Evolutionary conservation across 257 asterid species (phyloP).

Genomic region (Solanum virginianum): DNA sequence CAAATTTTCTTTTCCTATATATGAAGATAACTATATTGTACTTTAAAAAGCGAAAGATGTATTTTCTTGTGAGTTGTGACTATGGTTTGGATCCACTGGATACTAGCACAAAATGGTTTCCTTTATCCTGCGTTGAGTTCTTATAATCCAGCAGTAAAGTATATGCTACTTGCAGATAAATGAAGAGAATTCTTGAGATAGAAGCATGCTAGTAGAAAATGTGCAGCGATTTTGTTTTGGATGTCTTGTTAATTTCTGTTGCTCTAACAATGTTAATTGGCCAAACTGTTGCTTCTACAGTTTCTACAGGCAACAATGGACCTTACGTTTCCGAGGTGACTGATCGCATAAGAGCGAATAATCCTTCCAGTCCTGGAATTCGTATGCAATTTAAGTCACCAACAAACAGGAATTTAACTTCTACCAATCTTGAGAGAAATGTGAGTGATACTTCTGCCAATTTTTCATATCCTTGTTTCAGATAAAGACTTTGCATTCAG

Average conservation of each 20-base stretch:
- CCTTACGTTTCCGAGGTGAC: slow-evolving; percentile 44
- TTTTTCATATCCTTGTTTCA: background rate
- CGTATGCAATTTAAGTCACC: slow-evolving; percentile 73
- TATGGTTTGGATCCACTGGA: background rate
- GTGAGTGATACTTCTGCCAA: slow-evolving; percentile 28
- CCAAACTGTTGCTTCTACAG: slow-evolving; percentile 3
- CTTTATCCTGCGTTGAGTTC: background rate
- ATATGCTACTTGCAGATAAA: background rate
- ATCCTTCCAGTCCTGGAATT: slow-evolving; percentile 44
- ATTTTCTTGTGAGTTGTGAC: background rate
- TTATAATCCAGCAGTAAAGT: background rate
- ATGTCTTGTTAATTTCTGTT: background rate
- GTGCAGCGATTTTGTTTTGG: background rate
- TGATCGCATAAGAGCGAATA: slow-evolving; percentile 47
- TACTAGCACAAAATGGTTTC: background rate
- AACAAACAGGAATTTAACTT: slow-evolving; percentile 37
- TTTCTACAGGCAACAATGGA: slow-evolving; percentile 35
- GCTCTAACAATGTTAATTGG: slow-evolving; percentile 1
- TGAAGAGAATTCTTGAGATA: background rate
- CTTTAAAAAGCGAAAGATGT: background rate
- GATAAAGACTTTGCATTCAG: background rate
- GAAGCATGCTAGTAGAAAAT: background rate
- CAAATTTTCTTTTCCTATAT: background rate
- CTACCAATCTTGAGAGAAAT: slow-evolving; percentile 54
- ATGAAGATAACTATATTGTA: background rate